Evolutionary conservation across 2,329 filamentous ascomycete species (phyloP).

Genomic region (Corynespora cassiicola): DNA sequence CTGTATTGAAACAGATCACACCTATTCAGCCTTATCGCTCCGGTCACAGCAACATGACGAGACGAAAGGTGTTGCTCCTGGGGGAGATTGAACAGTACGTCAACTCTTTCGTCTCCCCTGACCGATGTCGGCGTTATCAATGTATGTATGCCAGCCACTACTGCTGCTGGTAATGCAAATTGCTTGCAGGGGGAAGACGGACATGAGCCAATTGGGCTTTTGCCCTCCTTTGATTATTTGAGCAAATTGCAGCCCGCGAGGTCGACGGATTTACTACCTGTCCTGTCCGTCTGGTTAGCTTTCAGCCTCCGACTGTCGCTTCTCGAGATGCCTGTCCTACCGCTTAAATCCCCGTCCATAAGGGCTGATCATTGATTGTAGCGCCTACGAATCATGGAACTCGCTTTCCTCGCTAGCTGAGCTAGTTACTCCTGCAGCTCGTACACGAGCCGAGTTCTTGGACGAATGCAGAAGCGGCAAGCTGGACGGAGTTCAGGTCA

Average conservation of each 20-base stretch:
- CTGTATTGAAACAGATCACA: no score
- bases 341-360: no score
- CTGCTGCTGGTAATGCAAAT: no score
- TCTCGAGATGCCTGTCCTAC: no score
- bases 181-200: no score
- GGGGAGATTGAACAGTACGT: constrained; percentile 70
- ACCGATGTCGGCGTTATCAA: constrained; percentile 7
- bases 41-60: constrained; percentile 42
- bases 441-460: constrained; percentile 71
- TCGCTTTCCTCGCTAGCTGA: constrained; percentile 67
- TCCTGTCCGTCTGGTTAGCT: constrained; percentile 3
- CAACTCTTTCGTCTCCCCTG: constrained; percentile 6
- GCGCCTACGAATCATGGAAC: constrained; percentile 71
- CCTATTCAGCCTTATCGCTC: neutral
- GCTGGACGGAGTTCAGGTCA: constrained; percentile 69
- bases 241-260: no score
- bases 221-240: no score
- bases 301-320: constrained; percentile 1
- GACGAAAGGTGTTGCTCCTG: constrained; percentile 67
- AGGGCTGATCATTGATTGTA: constrained; percentile 43
- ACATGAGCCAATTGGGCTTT: no score
- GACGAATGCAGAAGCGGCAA: constrained; percentile 69
- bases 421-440: constrained; percentile 67
- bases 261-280: no score
- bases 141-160: no score